phyloP scores from a whole-genome alignment of 495 filamentous ascomycete genomes.

The Cudoniella acicularis region DNA sequence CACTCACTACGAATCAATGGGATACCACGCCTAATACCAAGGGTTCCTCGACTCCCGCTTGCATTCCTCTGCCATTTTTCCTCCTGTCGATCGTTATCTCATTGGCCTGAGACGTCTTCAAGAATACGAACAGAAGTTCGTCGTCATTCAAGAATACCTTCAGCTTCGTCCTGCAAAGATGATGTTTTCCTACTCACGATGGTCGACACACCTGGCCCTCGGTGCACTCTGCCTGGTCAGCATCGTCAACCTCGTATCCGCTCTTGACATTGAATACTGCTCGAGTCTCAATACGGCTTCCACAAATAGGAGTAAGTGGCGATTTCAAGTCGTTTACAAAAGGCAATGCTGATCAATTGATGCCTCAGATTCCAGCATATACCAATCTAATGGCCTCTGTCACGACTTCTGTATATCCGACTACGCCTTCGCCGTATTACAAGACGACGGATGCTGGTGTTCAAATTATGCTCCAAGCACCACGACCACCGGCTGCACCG shows the following conservation, averaged over 20 bases:
- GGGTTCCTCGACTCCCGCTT: not conserved
- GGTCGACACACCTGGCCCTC: slow-evolving; percentile 2
- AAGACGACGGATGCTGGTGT: slow-evolving; percentile 69
- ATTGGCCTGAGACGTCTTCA: not conserved
- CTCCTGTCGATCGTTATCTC: not conserved
- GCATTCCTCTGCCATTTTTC: slow-evolving; percentile 1
- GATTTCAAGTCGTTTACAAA: not conserved
- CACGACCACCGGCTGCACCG: slow-evolving; percentile 46
- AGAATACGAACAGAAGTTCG: not conserved
- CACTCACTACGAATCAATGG: not conserved
- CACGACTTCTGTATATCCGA: slow-evolving; percentile 43
- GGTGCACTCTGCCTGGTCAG: not conserved
- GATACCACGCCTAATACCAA: slow-evolving; percentile 20
- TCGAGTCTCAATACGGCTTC: slow-evolving; percentile 44
- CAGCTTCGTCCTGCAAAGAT: not conserved
- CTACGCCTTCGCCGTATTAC: slow-evolving; percentile 68
- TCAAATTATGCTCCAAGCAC: slow-evolving; percentile 61
- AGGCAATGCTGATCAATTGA: slow-evolving; percentile 14
- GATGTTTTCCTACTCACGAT: slow-evolving; percentile 8
- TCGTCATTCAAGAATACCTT: not conserved
- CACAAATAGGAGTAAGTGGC: slow-evolving; percentile 16
- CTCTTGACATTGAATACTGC: slow-evolving; percentile 32
- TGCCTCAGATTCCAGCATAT: slow-evolving; percentile 48
- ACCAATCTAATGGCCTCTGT: slow-evolving; percentile 66
- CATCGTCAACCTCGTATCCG: slow-evolving; percentile 1